Evolutionary conservation across 2,329 filamentous ascomycete genomes (phyloP), one percentile per base, ranked within the genome.

Genomic region (Penicillium sp.): DNA sequence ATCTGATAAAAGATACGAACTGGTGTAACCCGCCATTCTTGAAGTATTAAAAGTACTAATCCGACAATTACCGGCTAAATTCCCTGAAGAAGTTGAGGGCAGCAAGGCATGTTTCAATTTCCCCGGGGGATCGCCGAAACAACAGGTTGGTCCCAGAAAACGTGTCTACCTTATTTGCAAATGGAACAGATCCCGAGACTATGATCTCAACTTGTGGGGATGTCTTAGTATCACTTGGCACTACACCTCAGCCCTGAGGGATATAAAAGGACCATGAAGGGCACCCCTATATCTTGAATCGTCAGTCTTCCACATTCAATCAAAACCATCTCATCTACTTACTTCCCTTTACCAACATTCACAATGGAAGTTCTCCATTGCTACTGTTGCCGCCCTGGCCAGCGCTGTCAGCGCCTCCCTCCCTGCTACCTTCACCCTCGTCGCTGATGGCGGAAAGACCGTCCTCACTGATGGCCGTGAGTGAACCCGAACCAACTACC

Each of bases 311-410:
- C 29, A 29, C 37, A 16, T 44, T 45, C 10, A 10, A 44, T 31
- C 21, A n/a, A n/a, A n/a, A n/a, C n/a, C n/a, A n/a, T 19, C 39
- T 41, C 9, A 5, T 5, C 31, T 24, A 31, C 19, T 6, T 26
- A 26, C 5, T 8, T 7, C 44, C 9, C 19, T 31, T 5, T 33
- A 33, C 14, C 22, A 29, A 22, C 26, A 49, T 44, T 48, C 56
- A 67, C 51, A 59, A 69, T 70, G 68, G 68, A 68, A 68, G 56
- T 67, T 70, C 62, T 65, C 66, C 19, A 52, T 68, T 44, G 63
- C 66, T 54, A 49, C 66, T 29, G 55, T 68, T 49, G 56, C 63
- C 22, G 61, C 53, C 47, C 62, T 70, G 22, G 56, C 56, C 52
- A 60, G 63, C 49, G 63, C 65, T 41, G 57, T 65, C 55, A 59